Conservation (phyloP, 2,329 filamentous ascomycete species). For the Lecanicillium sp. region DNA sequence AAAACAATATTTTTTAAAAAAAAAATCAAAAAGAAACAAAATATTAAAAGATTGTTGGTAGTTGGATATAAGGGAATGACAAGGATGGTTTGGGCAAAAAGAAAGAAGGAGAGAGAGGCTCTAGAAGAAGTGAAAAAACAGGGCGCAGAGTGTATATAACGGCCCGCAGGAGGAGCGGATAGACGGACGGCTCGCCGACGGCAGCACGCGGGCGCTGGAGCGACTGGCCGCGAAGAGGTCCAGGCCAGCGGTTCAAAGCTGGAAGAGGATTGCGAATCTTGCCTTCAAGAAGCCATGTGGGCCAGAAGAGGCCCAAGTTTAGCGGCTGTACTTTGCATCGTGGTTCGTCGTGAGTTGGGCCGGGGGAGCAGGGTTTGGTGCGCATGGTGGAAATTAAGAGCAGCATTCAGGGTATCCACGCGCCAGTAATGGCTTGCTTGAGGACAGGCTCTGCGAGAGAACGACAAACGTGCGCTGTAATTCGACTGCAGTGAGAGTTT, state of each 20-base stretch:
- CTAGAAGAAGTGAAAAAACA: background rate
- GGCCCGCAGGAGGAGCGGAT: no score
- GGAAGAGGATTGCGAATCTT: background rate
- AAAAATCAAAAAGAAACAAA: constrained; percentile 12
- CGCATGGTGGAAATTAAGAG: constrained; percentile 15
- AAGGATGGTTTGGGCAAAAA: background rate
- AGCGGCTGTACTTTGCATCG: constrained; percentile 3
- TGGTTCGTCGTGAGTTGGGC: background rate
- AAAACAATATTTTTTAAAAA: constrained; percentile 9
- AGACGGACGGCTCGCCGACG: no score
- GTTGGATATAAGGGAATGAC: constrained; percentile 13
- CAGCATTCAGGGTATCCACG: constrained; percentile 1
- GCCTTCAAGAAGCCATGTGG: constrained; percentile 8
- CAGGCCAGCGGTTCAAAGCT: no score
- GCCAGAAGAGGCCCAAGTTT: constrained; percentile 11
- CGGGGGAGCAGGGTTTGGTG: constrained; percentile 8
- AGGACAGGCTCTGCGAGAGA: no score
- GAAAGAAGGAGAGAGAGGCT: background rate
- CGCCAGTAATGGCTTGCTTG: no score
- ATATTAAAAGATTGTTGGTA: constrained; percentile 11
- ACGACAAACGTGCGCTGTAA: background rate
- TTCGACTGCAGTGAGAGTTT: no score
- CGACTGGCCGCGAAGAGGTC: no score
- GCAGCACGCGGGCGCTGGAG: no score
- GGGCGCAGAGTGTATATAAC: constrained; percentile 14